Conservation (phyloP, 306 rosid genomes). For the Phaseolus lunatus region DNA sequence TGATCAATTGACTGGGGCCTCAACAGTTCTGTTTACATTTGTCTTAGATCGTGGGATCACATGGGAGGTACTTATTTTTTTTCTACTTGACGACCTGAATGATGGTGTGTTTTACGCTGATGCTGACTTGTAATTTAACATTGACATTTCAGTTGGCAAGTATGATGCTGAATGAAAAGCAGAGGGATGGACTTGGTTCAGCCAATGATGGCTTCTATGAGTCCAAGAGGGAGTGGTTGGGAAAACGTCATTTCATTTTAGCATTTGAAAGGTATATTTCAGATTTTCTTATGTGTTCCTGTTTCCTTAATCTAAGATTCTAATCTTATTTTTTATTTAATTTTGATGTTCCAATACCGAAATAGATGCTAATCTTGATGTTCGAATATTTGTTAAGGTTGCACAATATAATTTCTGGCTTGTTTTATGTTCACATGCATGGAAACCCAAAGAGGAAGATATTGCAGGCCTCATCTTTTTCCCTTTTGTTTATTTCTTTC, state of each 20-base stretch:
- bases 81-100: constrained; percentile 38
- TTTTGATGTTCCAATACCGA: constrained; percentile 4
- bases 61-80: constrained; percentile 79
- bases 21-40: constrained; percentile 89
- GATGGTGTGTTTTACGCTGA: constrained; percentile 25
- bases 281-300: constrained; percentile 24
- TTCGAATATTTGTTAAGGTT: not conserved
- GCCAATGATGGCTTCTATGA: constrained; percentile 94
- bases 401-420: not conserved
- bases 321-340: not conserved
- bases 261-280: constrained; percentile 83
- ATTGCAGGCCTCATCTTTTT: not conserved
- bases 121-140: constrained; percentile 30
- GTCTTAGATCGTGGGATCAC: constrained; percentile 94
- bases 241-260: constrained; percentile 86
- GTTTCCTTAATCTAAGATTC: not conserved
- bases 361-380: constrained; percentile 1
- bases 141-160: constrained; percentile 68
- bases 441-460: not conserved
- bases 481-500: not conserved
- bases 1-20: constrained; percentile 90
- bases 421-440: constrained; percentile 10
- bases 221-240: constrained; percentile 96
- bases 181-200: constrained; percentile 85
- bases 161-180: constrained; percentile 83